A percentile compares a stretch with the other conserved stretches of the same genome.
Evolutionary conservation across 352 stramenopile species (phyloP).

Genomic region (Pythium grandisporangium): DNA sequence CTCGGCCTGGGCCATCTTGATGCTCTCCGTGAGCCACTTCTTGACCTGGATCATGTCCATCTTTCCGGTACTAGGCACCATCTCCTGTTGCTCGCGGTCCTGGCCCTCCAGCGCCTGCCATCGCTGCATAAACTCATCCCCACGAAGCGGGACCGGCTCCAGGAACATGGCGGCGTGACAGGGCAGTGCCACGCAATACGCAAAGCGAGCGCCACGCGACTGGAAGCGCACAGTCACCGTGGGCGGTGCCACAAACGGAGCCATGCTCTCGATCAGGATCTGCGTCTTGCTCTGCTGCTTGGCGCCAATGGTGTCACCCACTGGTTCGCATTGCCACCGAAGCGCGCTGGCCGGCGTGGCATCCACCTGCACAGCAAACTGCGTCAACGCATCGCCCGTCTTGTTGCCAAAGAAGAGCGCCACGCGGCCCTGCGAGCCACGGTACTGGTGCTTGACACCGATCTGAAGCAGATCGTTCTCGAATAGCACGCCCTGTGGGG

Average conservation of each 20-base stretch:
- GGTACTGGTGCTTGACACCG: constrained; percentile 94
- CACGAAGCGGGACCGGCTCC: constrained; percentile 86
- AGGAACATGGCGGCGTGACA: constrained; percentile 89
- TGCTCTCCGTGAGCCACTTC: constrained; percentile 76
- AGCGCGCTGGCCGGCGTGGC: constrained; percentile 21
- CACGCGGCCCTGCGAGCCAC: constrained; percentile 88
- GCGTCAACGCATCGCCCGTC: constrained; percentile 46
- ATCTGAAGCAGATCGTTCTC: constrained; percentile 93
- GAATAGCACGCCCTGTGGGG: constrained; percentile 85
- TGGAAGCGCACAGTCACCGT: constrained; percentile 85
- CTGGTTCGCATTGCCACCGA: constrained; percentile 56
- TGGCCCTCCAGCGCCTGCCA: constrained; percentile 89
- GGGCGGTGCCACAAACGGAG: constrained; percentile 87
- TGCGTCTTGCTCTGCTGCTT: constrained; percentile 91
- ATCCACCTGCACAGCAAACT: constrained; percentile 80
- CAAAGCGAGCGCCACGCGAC: constrained; percentile 46
- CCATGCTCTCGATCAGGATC: constrained; percentile 90
- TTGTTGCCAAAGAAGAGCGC: constrained; percentile 97
- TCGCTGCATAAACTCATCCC: constrained; percentile 89
- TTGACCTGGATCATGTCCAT: constrained; percentile 81
- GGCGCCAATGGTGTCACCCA: constrained; percentile 60
- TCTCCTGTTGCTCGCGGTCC: constrained; percentile 89
- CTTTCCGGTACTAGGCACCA: constrained; percentile 69
- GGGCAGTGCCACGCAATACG: constrained; percentile 70
- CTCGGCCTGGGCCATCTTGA: constrained; percentile 87